These are phyloP conservation scores for Abrus precatorius DNA, from an alignment of 306 rosid species.

Conservation along the genomic window DNA sequence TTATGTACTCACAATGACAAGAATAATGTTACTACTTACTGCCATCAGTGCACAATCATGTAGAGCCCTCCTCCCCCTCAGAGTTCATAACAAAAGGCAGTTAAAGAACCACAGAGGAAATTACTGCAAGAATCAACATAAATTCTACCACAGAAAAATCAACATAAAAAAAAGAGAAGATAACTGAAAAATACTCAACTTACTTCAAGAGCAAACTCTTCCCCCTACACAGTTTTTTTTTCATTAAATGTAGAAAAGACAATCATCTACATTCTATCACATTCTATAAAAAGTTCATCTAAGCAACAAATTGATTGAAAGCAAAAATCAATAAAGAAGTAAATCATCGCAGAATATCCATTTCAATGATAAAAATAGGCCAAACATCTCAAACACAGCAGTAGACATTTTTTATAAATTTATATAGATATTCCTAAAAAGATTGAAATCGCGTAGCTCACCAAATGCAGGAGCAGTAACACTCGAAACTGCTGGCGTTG, in stretches of 20 bases:
- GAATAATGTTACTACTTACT: not conserved
- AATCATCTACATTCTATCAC: not conserved
- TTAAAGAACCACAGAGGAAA: not conserved
- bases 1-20: not conserved
- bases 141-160: not conserved
- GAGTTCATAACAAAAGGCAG: not conserved
- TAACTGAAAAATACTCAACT: slow-evolving; percentile 2
- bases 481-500: slow-evolving; percentile 60
- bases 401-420: not conserved
- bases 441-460: slow-evolving; percentile 45
- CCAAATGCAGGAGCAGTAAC: slow-evolving; percentile 59
- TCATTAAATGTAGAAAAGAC: not conserved
- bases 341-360: not conserved
- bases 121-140: not conserved
- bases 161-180: not conserved
- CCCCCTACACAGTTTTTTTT: not conserved
- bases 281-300: slow-evolving; percentile 7
- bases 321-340: not conserved
- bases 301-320: slow-evolving; percentile 7
- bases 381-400: not conserved
- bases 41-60: not conserved
- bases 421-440: slow-evolving; percentile 8
- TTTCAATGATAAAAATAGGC: slow-evolving; percentile 8
- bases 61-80: not conserved
- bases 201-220: not conserved